Conservation (phyloP, 306 rosid species). For the Cucumis cinereus region DNA sequence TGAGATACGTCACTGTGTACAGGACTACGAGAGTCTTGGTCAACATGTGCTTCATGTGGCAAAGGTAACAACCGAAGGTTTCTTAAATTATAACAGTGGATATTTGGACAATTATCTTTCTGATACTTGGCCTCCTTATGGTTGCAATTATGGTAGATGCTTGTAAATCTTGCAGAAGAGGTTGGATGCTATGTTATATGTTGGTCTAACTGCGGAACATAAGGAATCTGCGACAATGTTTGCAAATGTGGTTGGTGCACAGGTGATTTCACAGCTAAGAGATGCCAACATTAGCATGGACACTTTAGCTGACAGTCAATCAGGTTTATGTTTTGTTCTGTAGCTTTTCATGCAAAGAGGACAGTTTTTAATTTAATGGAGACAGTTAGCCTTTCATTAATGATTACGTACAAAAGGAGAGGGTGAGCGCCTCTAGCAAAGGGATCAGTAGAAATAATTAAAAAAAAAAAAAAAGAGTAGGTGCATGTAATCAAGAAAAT, state of each 20-base stretch:
- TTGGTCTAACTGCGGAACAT: slow-evolving; percentile 99
- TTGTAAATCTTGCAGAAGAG: slow-evolving; percentile 66
- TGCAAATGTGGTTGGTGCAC: slow-evolving; percentile 88
- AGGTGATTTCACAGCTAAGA: slow-evolving; percentile 87
- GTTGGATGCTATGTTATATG: slow-evolving; percentile 78
- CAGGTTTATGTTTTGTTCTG: slow-evolving; percentile 35
- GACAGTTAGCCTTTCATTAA: neutral
- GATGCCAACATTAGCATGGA: slow-evolving; percentile 34
- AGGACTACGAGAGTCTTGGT: slow-evolving; percentile 63
- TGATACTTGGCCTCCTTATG: slow-evolving; percentile 17
- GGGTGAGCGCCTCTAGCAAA: neutral
- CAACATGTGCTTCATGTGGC: slow-evolving; percentile 75
- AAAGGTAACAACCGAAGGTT: slow-evolving; percentile 39
- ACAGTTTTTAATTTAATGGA: neutral
- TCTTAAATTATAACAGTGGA: slow-evolving; percentile 4
- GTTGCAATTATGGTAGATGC: slow-evolving; percentile 14
- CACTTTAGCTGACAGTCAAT: slow-evolving; percentile 21
- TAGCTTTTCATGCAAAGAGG: neutral
- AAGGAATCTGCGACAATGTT: slow-evolving; percentile 90
- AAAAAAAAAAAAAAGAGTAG: neutral
- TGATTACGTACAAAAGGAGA: neutral
- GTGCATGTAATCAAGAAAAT: neutral
- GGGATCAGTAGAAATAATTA: neutral
- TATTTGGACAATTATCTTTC: slow-evolving; percentile 12
- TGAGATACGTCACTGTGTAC: slow-evolving; percentile 81